Conservation (phyloP, 345 rosid genomes). For the Brassica nigra region DNA sequence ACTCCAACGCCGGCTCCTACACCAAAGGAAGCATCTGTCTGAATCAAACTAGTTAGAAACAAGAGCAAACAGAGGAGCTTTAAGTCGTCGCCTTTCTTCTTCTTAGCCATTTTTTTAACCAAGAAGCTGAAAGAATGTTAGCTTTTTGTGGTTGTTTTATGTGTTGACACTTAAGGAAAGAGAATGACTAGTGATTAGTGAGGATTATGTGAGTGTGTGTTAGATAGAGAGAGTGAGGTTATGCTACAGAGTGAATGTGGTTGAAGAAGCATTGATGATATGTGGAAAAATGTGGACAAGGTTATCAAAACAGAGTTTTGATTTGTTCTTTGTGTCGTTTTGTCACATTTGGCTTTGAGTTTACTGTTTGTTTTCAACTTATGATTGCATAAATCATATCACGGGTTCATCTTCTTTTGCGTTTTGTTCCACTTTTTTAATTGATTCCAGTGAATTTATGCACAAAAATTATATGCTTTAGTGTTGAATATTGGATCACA, state of each 20-base stretch:
- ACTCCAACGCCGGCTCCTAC: slow-evolving; percentile 62
- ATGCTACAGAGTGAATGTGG: slow-evolving; percentile 27
- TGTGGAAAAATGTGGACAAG: slow-evolving; percentile 27
- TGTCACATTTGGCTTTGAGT: slow-evolving; percentile 33
- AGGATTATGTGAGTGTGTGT: not conserved
- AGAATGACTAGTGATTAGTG: slow-evolving; percentile 25
- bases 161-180: slow-evolving; percentile 30
- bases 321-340: slow-evolving; percentile 30
- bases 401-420: slow-evolving; percentile 34
- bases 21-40: slow-evolving; percentile 45
- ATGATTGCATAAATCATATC: slow-evolving; percentile 29
- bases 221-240: not conserved
- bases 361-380: slow-evolving; percentile 34
- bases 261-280: slow-evolving; percentile 40
- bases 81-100: slow-evolving; percentile 32
- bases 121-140: not conserved
- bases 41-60: slow-evolving; percentile 29
- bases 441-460: not conserved
- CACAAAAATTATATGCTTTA: slow-evolving; percentile 3
- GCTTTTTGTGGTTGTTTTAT: not conserved
- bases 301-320: slow-evolving; percentile 23
- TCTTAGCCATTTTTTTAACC: slow-evolving; percentile 21
- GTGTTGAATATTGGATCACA: slow-evolving; percentile 18
- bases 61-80: slow-evolving; percentile 24
- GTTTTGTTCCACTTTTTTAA: slow-evolving; percentile 3